These are phyloP conservation scores for Drosera capensis DNA, from an alignment of 148 eudicot species.

Conservation along the genomic window DNA sequence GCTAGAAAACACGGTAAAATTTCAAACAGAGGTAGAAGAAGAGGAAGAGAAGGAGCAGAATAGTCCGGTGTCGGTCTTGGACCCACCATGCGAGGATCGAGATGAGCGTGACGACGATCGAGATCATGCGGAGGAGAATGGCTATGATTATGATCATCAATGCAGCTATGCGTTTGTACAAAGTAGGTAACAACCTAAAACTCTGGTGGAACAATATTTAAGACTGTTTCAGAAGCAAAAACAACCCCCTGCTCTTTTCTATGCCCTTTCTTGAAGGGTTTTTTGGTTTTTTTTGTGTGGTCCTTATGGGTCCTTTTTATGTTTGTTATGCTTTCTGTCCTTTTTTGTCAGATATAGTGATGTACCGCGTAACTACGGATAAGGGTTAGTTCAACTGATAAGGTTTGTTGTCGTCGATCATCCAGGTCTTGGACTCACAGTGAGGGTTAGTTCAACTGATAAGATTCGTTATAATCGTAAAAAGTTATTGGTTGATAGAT, in stretches of 20 bases:
- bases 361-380: too few relatives aligned
- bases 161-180: constrained; percentile 53
- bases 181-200: constrained; percentile 31
- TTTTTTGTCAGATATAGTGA: too few relatives aligned
- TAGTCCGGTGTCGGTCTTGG: constrained; percentile 81
- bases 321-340: too few relatives aligned
- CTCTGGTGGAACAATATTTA: not conserved
- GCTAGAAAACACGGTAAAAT: constrained; percentile 9
- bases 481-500: too few relatives aligned
- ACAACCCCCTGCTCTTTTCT: not conserved
- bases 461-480: too few relatives aligned
- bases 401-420: too few relatives aligned
- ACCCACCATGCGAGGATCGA: constrained; percentile 61
- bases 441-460: too few relatives aligned
- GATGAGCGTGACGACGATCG: constrained; percentile 18
- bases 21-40: constrained; percentile 28
- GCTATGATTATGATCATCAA: constrained; percentile 20
- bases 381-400: too few relatives aligned
- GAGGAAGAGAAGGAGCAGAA: constrained; percentile 70
- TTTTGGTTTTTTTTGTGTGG: too few relatives aligned
- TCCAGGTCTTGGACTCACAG: too few relatives aligned
- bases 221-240: not conserved
- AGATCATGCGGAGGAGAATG: constrained; percentile 7
- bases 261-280: not conserved
- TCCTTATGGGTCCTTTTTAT: too few relatives aligned